Evolutionary conservation across 345 rosid genomes (phyloP).

Genomic region (Trapa incisa): DNA sequence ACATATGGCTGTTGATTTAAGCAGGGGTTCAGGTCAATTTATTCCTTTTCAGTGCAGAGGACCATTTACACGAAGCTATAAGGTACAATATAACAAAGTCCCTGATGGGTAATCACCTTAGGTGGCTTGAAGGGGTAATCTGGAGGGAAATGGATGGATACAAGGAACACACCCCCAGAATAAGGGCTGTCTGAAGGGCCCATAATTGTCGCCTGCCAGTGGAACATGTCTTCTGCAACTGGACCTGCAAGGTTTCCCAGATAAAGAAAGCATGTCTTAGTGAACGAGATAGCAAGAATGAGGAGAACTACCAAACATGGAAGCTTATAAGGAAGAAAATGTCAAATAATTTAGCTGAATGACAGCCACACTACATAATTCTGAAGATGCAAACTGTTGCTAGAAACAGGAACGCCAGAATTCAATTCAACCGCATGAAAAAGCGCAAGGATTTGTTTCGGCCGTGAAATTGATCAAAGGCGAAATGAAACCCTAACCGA

Average conservation of each 20-base stretch:
- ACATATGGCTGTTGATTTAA: not conserved
- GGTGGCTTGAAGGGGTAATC: conserved; percentile 84
- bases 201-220: conserved; percentile 82
- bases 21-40: not conserved
- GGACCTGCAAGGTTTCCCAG: conserved; percentile 33
- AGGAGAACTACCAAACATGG: not conserved
- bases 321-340: not conserved
- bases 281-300: not conserved
- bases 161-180: conserved; percentile 70
- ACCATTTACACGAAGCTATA: too few species aligned
- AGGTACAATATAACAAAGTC: not conserved
- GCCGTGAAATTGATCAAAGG: too few species aligned
- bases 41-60: too few species aligned
- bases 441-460: not conserved
- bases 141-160: conserved; percentile 67
- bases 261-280: not conserved
- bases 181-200: conserved; percentile 81
- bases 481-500: not conserved
- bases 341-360: too few species aligned
- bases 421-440: not conserved
- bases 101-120: conserved; percentile 23
- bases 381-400: not conserved
- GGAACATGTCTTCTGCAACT: conserved; percentile 80
- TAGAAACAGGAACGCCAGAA: not conserved
- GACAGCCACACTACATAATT: not conserved